Conservation (phyloP, 2,329 filamentous ascomycete genomes). For the Fusarium coicis region DNA sequence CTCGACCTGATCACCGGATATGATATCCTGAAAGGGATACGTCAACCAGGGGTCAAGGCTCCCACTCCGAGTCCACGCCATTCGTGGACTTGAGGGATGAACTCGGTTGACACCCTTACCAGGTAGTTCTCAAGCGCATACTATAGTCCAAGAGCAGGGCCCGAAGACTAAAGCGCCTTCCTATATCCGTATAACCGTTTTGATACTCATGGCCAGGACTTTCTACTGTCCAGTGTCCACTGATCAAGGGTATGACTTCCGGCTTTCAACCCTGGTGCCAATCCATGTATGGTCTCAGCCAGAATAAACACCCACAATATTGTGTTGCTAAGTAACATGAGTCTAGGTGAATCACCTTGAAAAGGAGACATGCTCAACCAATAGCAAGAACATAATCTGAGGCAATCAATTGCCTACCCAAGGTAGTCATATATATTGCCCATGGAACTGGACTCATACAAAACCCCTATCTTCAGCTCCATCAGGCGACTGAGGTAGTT, state of each 20-base stretch:
- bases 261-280: neutral
- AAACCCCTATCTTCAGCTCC: neutral
- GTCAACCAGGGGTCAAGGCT: constrained; percentile 1
- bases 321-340: neutral
- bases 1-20: constrained; percentile 13
- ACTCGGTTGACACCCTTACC: neutral
- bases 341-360: neutral
- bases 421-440: neutral
- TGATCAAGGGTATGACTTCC: neutral
- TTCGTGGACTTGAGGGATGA: neutral
- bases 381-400: neutral
- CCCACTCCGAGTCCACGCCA: constrained; percentile 8
- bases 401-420: neutral
- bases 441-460: neutral
- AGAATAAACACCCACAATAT: neutral
- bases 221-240: neutral
- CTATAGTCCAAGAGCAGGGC: neutral
- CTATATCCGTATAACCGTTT: neutral
- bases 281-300: neutral
- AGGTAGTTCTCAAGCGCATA: neutral
- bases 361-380: neutral
- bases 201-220: neutral
- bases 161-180: neutral
- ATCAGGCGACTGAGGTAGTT: neutral
- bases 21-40: constrained; percentile 20